Evolutionary conservation across 2,329 filamentous ascomycete species (phyloP), one percentile per base, ranked within the genome.

Genomic region (Xylariales sp.): DNA sequence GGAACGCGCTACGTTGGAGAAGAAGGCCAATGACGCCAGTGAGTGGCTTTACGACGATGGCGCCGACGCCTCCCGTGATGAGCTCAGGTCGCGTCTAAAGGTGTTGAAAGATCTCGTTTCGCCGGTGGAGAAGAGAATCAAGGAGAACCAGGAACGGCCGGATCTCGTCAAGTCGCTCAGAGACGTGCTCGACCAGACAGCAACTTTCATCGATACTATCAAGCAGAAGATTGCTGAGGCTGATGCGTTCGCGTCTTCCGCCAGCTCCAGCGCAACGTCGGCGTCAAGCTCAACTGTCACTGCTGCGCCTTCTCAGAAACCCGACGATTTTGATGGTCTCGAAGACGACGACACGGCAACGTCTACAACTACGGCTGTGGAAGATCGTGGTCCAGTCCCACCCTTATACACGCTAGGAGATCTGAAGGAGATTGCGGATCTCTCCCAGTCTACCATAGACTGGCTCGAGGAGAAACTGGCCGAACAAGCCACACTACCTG

Each of bases 1-100:
- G 15, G 78, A 89, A 57, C 78, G 88, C 34, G 61, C 73, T 5
- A 64, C 68, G n/a, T 73, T 97, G 10, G 76, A 84, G 52, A 70
- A 80, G 46, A 82, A 82, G 55, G 74, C 88, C 28, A 74, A 77
- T 46, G 77, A 79, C 36, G 76, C 81, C 16, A 86, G 86, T 53
- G 89, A 95, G 9, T 98, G 93, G 91, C 80, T 98, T 45, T 93
- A 95, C 59, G 86, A 79, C 12, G 89, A 90, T 34, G 88, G 91
- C 42, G 74, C 77, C 12, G 82, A 89, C 36, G 90, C 93, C 4
- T 73, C 78, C 25, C 82, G 82, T 44, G 80, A 86, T 3, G 80
- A 84, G 35, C 76, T 98, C 54, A 86, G 84, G 61, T 74, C 78
- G 42, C 88, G 84, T 59, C 76, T 94, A 37, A 84, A 87, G 62